Conservation (phyloP, 768 basidiomycete genomes). For the Podaxis pistillaris region DNA sequence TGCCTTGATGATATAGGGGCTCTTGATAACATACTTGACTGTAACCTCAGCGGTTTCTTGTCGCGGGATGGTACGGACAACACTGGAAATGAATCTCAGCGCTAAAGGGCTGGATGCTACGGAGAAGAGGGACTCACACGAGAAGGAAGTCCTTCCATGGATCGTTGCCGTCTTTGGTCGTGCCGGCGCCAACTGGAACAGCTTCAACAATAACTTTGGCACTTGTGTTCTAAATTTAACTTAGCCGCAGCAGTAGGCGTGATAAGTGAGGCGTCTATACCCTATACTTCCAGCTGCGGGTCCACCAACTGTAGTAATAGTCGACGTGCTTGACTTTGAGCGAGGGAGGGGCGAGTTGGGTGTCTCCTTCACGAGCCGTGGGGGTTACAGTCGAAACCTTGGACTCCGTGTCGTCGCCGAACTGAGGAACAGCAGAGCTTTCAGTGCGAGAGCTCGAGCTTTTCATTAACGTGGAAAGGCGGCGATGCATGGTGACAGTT, state of each 20-base stretch:
- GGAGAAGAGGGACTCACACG: constrained; percentile 32
- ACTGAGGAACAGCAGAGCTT: constrained; percentile 13
- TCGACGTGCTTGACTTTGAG: constrained; percentile 62
- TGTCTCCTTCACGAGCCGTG: constrained; percentile 14
- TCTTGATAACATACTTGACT: constrained; percentile 58
- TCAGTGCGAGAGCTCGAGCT: constrained; percentile 18
- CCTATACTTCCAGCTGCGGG: constrained; percentile 55
- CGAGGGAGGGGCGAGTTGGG: constrained; percentile 40
- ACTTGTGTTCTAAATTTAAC: constrained; percentile 43
- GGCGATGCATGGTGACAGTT: constrained; percentile 23
- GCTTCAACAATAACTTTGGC: constrained; percentile 51
- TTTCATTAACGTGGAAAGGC: constrained; percentile 23
- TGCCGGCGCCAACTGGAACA: constrained; percentile 33
- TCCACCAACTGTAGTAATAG: constrained; percentile 57
- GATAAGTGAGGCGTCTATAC: constrained; percentile 24
- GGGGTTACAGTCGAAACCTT: constrained; percentile 31
- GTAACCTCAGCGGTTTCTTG: constrained; percentile 38
- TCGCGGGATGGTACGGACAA: constrained; percentile 50
- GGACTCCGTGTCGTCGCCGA: constrained; percentile 35
- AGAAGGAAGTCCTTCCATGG: constrained; percentile 59
- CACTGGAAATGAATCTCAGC: constrained; percentile 25
- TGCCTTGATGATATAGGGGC: constrained; percentile 52
- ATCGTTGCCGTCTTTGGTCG: constrained; percentile 38
- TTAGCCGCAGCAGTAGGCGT: not conserved
- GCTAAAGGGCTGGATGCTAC: not conserved